A percentile compares a stretch with the other conserved stretches of the same genome.
Conservation (phyloP, 2,329 filamentous ascomycete species). For the Helicocarpus griseus region DNA sequence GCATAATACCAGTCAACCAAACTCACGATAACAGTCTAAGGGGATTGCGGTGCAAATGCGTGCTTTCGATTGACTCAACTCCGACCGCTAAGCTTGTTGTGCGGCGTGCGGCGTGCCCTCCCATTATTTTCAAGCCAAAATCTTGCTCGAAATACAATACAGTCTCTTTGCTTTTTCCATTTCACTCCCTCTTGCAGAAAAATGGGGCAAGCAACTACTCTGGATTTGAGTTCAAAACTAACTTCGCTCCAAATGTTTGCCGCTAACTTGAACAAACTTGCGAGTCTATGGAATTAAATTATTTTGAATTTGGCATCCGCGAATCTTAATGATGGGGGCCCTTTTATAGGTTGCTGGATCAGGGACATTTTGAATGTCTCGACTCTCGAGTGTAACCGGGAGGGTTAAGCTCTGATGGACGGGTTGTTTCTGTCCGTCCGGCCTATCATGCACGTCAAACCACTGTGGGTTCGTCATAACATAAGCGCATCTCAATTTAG, state of each 20-base stretch:
- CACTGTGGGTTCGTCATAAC: background rate
- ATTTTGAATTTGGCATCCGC: background rate
- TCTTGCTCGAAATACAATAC: background rate
- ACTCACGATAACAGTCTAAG: background rate
- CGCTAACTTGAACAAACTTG: background rate
- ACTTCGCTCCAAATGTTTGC: background rate
- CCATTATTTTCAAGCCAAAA: background rate
- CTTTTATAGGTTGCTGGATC: background rate
- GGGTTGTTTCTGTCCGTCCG: background rate
- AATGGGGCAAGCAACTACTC: background rate
- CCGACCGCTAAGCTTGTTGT: background rate
- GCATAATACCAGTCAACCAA: background rate
- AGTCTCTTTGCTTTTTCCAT: background rate
- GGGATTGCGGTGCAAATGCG: background rate
- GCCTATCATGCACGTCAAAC: constrained; percentile 1
- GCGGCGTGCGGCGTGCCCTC: no score
- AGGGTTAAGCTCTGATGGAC: background rate
- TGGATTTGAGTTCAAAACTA: constrained; percentile 3
- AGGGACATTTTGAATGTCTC: background rate
- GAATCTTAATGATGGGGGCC: background rate
- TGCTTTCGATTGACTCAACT: background rate
- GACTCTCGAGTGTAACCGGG: constrained; percentile 1
- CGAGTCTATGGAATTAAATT: background rate
- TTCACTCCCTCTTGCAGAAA: background rate
- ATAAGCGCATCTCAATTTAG: background rate